Percentiles rank a stretch among this genome's conserved stretches.
phyloP scores from a whole-genome alignment of 1,284 basidiomycete genomes.

The Neonothopanus nambi region DNA sequence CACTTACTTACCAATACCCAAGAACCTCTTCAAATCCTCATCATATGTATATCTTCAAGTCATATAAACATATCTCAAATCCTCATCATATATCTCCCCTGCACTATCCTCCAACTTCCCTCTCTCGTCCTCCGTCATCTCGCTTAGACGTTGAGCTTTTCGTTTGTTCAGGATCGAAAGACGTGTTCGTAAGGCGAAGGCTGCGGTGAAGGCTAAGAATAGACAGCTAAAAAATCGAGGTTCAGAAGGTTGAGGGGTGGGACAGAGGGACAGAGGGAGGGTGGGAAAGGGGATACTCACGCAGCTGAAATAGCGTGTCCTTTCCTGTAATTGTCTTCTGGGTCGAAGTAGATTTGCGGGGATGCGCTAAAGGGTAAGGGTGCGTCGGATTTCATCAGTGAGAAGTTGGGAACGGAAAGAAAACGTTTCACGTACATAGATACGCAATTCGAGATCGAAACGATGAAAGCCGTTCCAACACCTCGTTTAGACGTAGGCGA shows the following conservation, averaged over 20 bases:
- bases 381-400: neutral
- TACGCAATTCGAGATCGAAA: constrained; percentile 56
- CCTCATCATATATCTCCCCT: too few relatives aligned
- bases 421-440: constrained; percentile 45
- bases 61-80: too few relatives aligned
- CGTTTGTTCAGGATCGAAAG: constrained; percentile 56
- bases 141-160: constrained; percentile 4
- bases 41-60: too few relatives aligned
- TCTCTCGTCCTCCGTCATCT: constrained; percentile 12
- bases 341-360: constrained; percentile 60
- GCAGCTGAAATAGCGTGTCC: constrained; percentile 21
- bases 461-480: constrained; percentile 59
- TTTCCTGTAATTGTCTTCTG: constrained; percentile 47
- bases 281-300: neutral
- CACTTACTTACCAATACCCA: too few relatives aligned
- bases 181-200: constrained; percentile 79
- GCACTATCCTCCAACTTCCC: too few relatives aligned
- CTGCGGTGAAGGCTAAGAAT: constrained; percentile 59
- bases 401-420: neutral
- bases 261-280: too few relatives aligned
- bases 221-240: constrained; percentile 5
- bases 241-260: too few relatives aligned
- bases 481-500: constrained; percentile 60
- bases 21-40: too few relatives aligned
- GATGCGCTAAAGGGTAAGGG: constrained; percentile 40